Base-by-base conservation (phyloP, 2,329 filamentous ascomycete species). In the Fusarium setosum region DNA sequence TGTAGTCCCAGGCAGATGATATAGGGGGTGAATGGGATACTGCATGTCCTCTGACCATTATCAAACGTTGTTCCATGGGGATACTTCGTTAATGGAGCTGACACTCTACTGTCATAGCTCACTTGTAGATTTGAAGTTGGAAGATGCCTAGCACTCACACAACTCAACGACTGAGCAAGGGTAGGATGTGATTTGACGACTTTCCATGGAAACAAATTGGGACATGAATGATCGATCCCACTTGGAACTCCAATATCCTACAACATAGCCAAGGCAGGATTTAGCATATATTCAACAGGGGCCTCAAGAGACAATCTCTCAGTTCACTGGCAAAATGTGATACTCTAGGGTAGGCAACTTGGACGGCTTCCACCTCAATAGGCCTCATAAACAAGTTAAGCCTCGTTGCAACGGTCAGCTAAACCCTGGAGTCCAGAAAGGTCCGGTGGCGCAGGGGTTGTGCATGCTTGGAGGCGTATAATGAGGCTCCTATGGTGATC, bases 401-500 rank as follows among this genome's bases (percentile, higher is more conserved):
- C 41, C 31, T 40, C 31, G 38, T 23, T 35, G 20, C 50, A 34
- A 38, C 49, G 31, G 56, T 12, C 60, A 48, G 56, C n/a, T 13
- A 37, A 37, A 41, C 15, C 35, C 23, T 20, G 26, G 23, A 24
- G 17, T 35, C 35, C 24, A 44, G 52, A 56, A 20, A 35, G 41
- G 38, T 56, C 51, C 42, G 34, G 56, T 53, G 51, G 60, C 47
- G 52, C 32, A 12, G 40, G 41, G 24, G 38, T 35, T 20, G 26
- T 61, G 60, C 57, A 63, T 61, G 18, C 40, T 31, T 38, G 51
- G 60, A 61, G 29, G 52, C 32, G n/a, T 48, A 61, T 51, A 41
- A 18, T 35, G 40, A 35, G 48, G 29, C 29, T 29, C 23, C 32
- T 54, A 55, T 38, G 37, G 31, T 48, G 38, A 34, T 37, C 48